A percentile compares a stretch with the other conserved stretches of the same genome.
phyloP scores from a whole-genome alignment of 2,329 filamentous ascomycete species.

The Elsinoe ampelina region DNA sequence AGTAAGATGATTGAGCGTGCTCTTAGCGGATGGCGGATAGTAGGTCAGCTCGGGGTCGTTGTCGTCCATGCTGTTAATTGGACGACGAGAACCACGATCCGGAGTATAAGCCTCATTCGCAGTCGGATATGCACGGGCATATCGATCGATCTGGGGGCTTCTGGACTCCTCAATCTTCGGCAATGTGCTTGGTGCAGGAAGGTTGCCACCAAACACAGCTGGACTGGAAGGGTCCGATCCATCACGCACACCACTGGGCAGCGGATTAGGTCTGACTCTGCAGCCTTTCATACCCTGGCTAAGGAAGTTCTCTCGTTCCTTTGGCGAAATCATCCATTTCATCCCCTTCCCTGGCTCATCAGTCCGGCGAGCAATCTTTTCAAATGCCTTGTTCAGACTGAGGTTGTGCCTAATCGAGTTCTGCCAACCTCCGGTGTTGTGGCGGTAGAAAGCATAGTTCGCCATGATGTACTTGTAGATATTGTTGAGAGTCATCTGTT shows the following conservation, averaged over 20 bases:
- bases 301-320: conserved; percentile 78
- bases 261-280: conserved; percentile 26
- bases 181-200: conserved; percentile 4
- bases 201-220: conserved; percentile 34
- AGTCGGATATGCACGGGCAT: conserved; percentile 35
- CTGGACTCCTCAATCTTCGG: conserved; percentile 21
- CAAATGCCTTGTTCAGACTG: conserved; percentile 87
- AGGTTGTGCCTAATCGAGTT: conserved; percentile 97
- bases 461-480: conserved; percentile 92
- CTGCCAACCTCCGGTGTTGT: conserved; percentile 86
- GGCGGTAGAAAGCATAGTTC: conserved; percentile 86
- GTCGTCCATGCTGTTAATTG: conserved; percentile 23
- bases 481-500: conserved; percentile 80
- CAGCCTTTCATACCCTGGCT: conserved; percentile 50
- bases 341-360: conserved; percentile 97
- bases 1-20: conserved; percentile 25
- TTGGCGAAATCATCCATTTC: conserved; percentile 92
- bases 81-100: conserved; percentile 42
- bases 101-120: conserved; percentile 46
- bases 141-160: conserved; percentile 35
- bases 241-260: conserved; percentile 23
- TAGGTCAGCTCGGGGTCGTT: conserved; percentile 17
- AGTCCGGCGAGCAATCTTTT: conserved; percentile 83
- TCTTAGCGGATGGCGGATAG: conserved; percentile 19
- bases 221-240: conserved; percentile 24